A percentile compares a stretch with the other conserved stretches of the same genome.
These are phyloP conservation scores for Trifolium subterraneum DNA, from an alignment of 306 rosid species.

Conservation along the genomic window DNA sequence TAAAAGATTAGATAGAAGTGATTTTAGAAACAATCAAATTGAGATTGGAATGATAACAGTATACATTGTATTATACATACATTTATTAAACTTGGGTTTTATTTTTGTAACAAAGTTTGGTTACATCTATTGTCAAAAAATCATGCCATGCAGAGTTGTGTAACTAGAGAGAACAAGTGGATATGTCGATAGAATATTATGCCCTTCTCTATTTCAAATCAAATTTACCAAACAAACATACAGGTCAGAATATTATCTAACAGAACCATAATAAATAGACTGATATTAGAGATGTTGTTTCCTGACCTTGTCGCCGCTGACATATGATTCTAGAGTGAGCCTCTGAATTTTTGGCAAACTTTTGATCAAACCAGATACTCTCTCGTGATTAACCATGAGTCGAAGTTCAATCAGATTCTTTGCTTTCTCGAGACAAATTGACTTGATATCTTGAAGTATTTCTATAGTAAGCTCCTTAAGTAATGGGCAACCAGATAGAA, in stretches of 20 bases:
- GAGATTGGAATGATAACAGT: background rate
- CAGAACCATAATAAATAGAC: constrained; percentile 3
- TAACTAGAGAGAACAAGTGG: background rate
- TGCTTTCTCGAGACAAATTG: constrained; percentile 17
- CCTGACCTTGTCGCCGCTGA: background rate
- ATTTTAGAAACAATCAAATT: background rate
- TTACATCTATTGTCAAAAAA: background rate
- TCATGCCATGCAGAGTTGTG: background rate
- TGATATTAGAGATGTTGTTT: background rate
- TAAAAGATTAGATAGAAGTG: background rate
- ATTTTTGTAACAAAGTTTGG: background rate
- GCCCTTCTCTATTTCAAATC: background rate
- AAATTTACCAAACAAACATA: background rate
- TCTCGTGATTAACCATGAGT: background rate
- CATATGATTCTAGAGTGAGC: background rate
- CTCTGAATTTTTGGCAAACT: background rate
- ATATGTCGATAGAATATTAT: background rate
- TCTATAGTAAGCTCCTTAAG: background rate
- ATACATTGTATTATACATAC: background rate
- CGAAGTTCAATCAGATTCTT: background rate
- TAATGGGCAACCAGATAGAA: constrained; percentile 8
- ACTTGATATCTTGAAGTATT: background rate
- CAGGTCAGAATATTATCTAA: background rate
- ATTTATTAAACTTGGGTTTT: background rate
- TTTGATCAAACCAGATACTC: background rate